Evolutionary conservation across 768 basidiomycete species (phyloP), one percentile per base, ranked within the genome.

Genomic region (Galerina marginata): DNA sequence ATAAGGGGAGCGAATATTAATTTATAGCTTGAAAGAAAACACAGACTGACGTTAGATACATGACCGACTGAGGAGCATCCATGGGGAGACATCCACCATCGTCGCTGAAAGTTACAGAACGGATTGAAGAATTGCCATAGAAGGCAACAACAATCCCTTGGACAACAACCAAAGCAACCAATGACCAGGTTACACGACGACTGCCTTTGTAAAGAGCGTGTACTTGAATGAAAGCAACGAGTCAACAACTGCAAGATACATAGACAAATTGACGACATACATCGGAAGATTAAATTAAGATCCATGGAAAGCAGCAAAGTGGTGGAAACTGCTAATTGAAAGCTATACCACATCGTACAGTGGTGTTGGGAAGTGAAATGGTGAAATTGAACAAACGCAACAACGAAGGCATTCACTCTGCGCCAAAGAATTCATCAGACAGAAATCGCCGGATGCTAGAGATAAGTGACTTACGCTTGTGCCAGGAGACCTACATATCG

Each of bases 401-500:
- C 62, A 53, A 60, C 58, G 29, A 50, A 55, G n/a, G 51, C 36
- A 39, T 64, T 64, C n/a, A 36, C 37, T 43, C 56, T 64, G 44
- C 42, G 10, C 33, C 6, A 16, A 14, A n/a, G 11, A 29, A 45
- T 44, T 2, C 11, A 37, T 29, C 7, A 33, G 29, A 29, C 15
- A 12, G 14, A n/a, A 51, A 47, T 33, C 6, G 2, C 47, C 14
- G 9, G 29, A 16, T 15, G 20, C 26, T 16, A 9, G 36, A 20
- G 16, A 36, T 6, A 33, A 29, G 38, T 6, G 4, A 56, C 60
- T 11, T 47, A 62, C 60, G 38, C 43, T 47, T 53, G 51, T 4
- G 60, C 60, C n/a, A 48, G n/a, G 12, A 62, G 56, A 6, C 60
- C 60, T n/a, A 62, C 20, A 49, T 62, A 62, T 36, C 60, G 55